Base-by-base conservation (phyloP, 164 flowering plant species). In the Santalum album region DNA sequence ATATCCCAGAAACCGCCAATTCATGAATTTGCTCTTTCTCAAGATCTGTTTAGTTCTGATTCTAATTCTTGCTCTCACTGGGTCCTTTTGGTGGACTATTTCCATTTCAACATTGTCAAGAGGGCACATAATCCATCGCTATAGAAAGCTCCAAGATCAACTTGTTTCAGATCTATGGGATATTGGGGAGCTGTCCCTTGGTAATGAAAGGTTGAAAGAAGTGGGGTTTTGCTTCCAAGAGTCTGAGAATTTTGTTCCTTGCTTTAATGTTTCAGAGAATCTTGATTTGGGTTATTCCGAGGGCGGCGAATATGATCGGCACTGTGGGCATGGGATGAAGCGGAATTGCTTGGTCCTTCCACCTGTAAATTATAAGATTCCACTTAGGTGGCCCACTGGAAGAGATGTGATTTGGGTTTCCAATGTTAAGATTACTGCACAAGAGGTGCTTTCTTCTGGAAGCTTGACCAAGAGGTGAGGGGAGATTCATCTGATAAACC, bases 381-480 rank as follows among this genome's bases (percentile, higher is more conserved):
- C 99, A 51, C 84, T 90, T 14, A 76, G 94, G 60, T 94, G 97
- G 99, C 96, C 99, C 40, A 78, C 87, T 15, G 99, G 99, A 27
- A 74, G 68, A 72, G 99, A 94, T 71, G 80, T 94, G 25, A 90
- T 94, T 35, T 90, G 99, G 99, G 64, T 75, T 55, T 75, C 75
- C 12, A 90, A 94, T 81, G 96, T 87, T 44, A 82, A 87, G 65
- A 87, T 94, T 64, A 84, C 92, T 49, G 94, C 94, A 16, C 82
- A 94, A 56, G 89, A 94, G 65, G 95, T 94, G 36, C 88, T 90
- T 59, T 81, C 96, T 34, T 94, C 99, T 50, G 99, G 99, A 60
- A 90, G 97, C 65, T 69, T 90, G 61, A 94, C 97, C 32, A 94
- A 94, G 72, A 85, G 99, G 99, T 90, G 26, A 49, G 69, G 47